Base-by-base conservation (phyloP, 805 yeast species). In the Priceomyces medius region DNA sequence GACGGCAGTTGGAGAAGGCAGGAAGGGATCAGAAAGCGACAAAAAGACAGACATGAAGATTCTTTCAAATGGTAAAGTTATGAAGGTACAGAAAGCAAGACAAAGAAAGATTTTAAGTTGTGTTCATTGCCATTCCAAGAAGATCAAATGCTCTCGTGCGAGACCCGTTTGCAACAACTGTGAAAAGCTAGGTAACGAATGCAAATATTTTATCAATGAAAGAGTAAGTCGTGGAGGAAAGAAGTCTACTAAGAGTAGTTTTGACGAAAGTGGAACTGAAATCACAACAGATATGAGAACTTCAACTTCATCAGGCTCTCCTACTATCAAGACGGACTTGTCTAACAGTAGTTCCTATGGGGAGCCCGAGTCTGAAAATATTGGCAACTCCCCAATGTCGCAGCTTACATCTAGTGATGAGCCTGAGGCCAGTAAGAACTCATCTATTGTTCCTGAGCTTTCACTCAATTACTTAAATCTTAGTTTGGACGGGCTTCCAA, bases 111-210 rank as follows among this genome's bases (percentile, higher is more conserved):
- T 80, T 33, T 63, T 75, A 33, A 70, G 77, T 40, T 80, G 85
- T 55, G 71, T 76, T 12, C 64, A 81, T 35, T 80, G 85, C 51
- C 82, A 80, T 51, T 70, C 76, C 31, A 79, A 77, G 57, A 81
- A 81, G 59, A 73, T 80, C 44, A 79, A 78, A 48, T 82, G 87
- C 56, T 76, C 79, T n/a, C 71, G 81, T 44, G 71, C 67, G 31
- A 73, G 69, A 31, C 87, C 86, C 1, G 61, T 73, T 12, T 83
- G 87, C 53, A 62, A 67, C 20, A 71, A 72, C 47, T 82, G 88
- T 59, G 61, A 64, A 13, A 75, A 70, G 42, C 58, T 71, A 37
- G 67, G 68, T 2, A 50, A 68, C 29, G 73, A 66, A 26, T 80
- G 86, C 58, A 70, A 71, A 47, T 79, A 79, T 53, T 80, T 79